Evolutionary conservation across 2,329 filamentous ascomycete genomes (phyloP).

Genomic region (Monosporascus ibericus): DNA sequence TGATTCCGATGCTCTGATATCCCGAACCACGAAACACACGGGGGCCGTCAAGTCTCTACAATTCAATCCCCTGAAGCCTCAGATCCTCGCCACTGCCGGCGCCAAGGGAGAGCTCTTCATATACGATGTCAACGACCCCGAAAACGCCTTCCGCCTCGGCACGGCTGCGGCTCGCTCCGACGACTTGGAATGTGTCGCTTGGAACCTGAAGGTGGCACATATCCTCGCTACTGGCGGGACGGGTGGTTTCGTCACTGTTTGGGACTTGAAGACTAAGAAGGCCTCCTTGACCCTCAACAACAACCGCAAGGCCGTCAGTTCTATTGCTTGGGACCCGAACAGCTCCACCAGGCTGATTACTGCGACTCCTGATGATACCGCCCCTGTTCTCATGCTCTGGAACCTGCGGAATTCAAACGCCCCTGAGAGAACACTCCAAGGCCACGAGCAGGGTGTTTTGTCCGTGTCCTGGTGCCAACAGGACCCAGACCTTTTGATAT

Average conservation of each 20-base stretch:
- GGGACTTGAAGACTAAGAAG: slow-evolving; percentile 98
- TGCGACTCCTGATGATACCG: slow-evolving; percentile 81
- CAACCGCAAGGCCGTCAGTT: slow-evolving; percentile 87
- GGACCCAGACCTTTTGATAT: slow-evolving; percentile 82
- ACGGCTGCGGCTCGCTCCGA: slow-evolving; percentile 84
- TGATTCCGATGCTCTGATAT: slow-evolving; percentile 69
- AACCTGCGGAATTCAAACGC: slow-evolving; percentile 94
- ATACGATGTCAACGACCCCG: slow-evolving; percentile 86
- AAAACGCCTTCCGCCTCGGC: slow-evolving; percentile 82
- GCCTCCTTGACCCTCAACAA: slow-evolving; percentile 94
- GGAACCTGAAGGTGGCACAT: slow-evolving; percentile 97
- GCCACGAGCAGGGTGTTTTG: slow-evolving; percentile 90
- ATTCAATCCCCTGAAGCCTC: slow-evolving; percentile 89
- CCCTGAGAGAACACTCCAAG: slow-evolving; percentile 79
- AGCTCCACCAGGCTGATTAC: slow-evolving; percentile 92
- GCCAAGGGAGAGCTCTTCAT: slow-evolving; percentile 95
- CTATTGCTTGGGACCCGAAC: slow-evolving; percentile 95
- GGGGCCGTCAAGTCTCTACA: slow-evolving; percentile 91
- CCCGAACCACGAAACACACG: slow-evolving; percentile 81
- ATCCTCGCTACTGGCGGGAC: slow-evolving; percentile 92
- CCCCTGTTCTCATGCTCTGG: slow-evolving; percentile 87
- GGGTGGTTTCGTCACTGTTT: slow-evolving; percentile 93
- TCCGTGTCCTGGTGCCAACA: slow-evolving; percentile 94
- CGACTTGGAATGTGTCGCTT: slow-evolving; percentile 92
- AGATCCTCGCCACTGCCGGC: slow-evolving; percentile 87